Evolutionary conservation across 176 grass and related monocot genomes (phyloP).

Genomic region (Rhynchospora breviuscula): DNA sequence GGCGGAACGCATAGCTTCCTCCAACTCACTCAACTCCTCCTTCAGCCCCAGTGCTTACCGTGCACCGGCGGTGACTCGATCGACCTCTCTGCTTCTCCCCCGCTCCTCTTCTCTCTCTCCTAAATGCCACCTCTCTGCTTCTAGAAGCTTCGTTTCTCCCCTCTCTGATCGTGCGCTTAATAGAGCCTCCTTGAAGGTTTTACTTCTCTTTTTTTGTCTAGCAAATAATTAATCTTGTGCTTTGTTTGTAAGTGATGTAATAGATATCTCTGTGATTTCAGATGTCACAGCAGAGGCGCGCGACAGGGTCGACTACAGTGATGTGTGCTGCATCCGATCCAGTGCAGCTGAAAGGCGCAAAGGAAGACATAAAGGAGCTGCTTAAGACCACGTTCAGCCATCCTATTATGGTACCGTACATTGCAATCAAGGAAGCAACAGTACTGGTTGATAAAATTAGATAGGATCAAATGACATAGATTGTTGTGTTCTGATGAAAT

Average conservation of each 20-base stretch:
- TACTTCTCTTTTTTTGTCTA: background rate
- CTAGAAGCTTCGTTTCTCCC: constrained; percentile 21
- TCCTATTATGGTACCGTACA: constrained; percentile 65
- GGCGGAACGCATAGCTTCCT: constrained; percentile 59
- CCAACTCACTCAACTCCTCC: constrained; percentile 21
- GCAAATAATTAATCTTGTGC: background rate
- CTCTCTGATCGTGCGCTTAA: background rate
- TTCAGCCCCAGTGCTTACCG: constrained; percentile 16
- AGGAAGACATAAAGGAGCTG: constrained; percentile 77
- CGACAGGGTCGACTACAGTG: constrained; percentile 22
- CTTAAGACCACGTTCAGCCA: constrained; percentile 63
- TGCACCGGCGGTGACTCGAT: background rate
- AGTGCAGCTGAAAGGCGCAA: constrained; percentile 67
- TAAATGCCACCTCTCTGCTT: constrained; percentile 22
- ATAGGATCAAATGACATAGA: background rate
- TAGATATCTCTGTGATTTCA: constrained; percentile 11
- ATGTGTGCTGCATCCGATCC: constrained; percentile 47
- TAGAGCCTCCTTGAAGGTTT: background rate
- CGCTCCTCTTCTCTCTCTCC: constrained; percentile 6
- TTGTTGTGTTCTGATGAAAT: background rate
- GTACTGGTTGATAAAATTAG: background rate
- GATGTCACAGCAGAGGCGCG: constrained; percentile 17
- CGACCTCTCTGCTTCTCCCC: constrained; percentile 19
- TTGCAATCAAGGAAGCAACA: background rate
- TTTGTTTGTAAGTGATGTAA: too few relatives aligned